Evolutionary conservation across 371 early-diverging fungal genomes (phyloP), one percentile per base, ranked within the genome.

Genomic region (Rhizopus arrhizus): DNA sequence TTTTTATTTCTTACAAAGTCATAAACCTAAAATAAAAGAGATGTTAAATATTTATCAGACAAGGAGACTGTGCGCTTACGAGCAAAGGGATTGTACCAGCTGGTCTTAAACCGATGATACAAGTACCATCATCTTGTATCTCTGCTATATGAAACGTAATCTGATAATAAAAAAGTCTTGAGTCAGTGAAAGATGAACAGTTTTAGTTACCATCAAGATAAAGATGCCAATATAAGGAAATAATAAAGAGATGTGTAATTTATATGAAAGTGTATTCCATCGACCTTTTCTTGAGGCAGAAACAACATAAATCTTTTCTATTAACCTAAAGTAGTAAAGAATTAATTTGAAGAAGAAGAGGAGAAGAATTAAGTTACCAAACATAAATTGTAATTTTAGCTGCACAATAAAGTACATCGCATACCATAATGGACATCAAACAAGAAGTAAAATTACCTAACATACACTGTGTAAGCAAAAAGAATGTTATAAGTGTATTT

Each of bases 71-170:
- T 52, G n/a, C 45, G n/a, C 50, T 70, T 73, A 81, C 81, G 59
- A 81, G 54, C 22, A 85, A 63, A 0, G 75, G 75, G 34, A 80
- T 60, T 42, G 76, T 74, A 6, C 82, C 83, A 29, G 66, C 28
- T 10, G 78, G 70, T 52, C 74, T 57, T 4, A 83, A 56, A 3
- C 85, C 83, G 29, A 83, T 82, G 34, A 68, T 63, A 51, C 85
- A 85, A 9, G 57, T 50, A 2, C 79, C 81, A 36, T 49, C 55
- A 5, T 68, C 72, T 43, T 71, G 61, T 15, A 85, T 42, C 22
- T 76, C 64, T 13, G 69, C 53, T 42, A 64, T 65, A 15, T 82
- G 82, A 49, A 63, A 85, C 8, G 74, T 28, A n/a, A 85, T 29
- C 80, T 80, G 15, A 61, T 32, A 46, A 53, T 46, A 4, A 3